Conservation (phyloP, 1,284 basidiomycete genomes). For the Cystobasidium pallidum region DNA sequence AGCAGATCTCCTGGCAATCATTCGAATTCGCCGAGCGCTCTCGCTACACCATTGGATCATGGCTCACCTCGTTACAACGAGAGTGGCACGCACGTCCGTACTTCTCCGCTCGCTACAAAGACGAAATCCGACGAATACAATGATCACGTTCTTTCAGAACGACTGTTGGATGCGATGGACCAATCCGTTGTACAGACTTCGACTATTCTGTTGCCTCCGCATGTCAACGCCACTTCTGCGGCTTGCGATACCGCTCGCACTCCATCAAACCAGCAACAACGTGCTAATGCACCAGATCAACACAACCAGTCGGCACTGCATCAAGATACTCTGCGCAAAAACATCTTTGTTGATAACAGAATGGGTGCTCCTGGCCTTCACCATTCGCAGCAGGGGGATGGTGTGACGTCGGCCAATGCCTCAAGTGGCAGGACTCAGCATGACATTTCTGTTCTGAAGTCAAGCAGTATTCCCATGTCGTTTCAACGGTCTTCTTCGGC, state of each 20-base stretch:
- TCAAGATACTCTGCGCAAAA: neutral
- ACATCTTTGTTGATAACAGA: neutral
- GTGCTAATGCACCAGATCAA: neutral
- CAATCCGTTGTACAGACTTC: neutral
- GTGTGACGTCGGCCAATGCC: neutral
- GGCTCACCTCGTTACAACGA: neutral
- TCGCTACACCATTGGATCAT: constrained; percentile 2
- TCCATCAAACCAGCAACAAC: neutral
- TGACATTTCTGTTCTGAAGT: neutral
- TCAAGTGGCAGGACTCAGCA: neutral
- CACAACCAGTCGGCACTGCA: neutral
- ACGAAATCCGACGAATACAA: constrained; percentile 18
- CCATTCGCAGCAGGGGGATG: neutral
- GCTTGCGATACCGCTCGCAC: neutral
- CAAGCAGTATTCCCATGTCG: constrained; percentile 5
- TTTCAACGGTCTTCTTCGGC: neutral
- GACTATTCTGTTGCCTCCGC: too few species aligned
- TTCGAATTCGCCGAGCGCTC: constrained; percentile 8
- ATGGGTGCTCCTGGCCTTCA: neutral
- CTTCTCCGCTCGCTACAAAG: constrained; percentile 4
- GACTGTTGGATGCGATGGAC: constrained; percentile 38
- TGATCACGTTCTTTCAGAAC: constrained; percentile 19
- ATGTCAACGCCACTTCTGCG: too few species aligned
- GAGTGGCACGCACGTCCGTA: neutral
- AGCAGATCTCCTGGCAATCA: neutral